A percentile compares a stretch with the other conserved stretches of the same genome.
Conservation (phyloP, 2,329 filamentous ascomycete species). For the Ciborinia camelliae region DNA sequence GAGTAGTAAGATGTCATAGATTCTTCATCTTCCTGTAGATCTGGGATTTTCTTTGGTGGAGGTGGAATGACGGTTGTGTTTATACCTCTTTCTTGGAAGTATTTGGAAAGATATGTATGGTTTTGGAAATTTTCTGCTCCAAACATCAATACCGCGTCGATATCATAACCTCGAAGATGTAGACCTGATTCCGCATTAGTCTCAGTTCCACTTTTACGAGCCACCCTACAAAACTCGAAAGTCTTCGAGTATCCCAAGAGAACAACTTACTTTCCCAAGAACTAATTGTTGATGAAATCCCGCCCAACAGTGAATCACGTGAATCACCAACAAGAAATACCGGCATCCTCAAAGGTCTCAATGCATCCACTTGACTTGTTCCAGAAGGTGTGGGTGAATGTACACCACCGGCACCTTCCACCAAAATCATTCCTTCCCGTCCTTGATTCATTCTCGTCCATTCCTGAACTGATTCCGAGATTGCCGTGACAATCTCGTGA, state of each 20-base stretch:
- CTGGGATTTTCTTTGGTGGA: slow-evolving; percentile 50
- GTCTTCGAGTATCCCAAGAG: accelerated
- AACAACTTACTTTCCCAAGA: slow-evolving; percentile 57
- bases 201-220: not conserved
- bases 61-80: slow-evolving; percentile 53
- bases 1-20: slow-evolving; percentile 65
- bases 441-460: slow-evolving; percentile 16
- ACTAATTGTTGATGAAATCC: slow-evolving; percentile 76
- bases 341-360: slow-evolving; percentile 69
- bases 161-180: slow-evolving; percentile 72
- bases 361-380: slow-evolving; percentile 73
- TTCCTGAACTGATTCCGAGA: slow-evolving; percentile 8
- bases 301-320: slow-evolving; percentile 70
- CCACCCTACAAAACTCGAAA: accelerated
- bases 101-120: slow-evolving; percentile 61
- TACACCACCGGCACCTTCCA: slow-evolving; percentile 81
- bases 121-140: slow-evolving; percentile 64
- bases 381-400: slow-evolving; percentile 76
- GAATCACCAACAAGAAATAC: slow-evolving; percentile 72
- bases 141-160: slow-evolving; percentile 69
- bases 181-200: slow-evolving; percentile 48
- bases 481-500: slow-evolving; percentile 17
- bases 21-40: slow-evolving; percentile 48
- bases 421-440: slow-evolving; percentile 56
- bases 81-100: slow-evolving; percentile 61